Base-by-base conservation (phyloP, 2,329 filamentous ascomycete species). In the Hypoxylon sp. region DNA sequence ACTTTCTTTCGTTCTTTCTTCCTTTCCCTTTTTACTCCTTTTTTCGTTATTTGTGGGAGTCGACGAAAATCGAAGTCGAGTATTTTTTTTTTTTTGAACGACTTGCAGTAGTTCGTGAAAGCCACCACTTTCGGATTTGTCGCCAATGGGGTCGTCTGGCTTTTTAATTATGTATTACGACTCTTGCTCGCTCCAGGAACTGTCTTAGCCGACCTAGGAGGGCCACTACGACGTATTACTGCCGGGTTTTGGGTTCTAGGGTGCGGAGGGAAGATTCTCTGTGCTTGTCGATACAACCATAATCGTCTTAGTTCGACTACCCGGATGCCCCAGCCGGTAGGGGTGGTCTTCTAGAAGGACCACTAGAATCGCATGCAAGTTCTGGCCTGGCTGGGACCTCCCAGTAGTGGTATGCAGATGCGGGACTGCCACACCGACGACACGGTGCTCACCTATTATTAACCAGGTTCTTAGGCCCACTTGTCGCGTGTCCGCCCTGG, bases 361-460 rank as follows among this genome's bases (percentile, higher is more conserved):
- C 69, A 71, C 69, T 71, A 71, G 69, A 71, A 71, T 71, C 58
- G 67, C 58, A 65, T 69, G 69, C 51, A 64, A 61, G 50, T 57
- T 50, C 53, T 66, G 54, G 59, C 42, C 59, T 48, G 37, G 55
- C 63, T 67, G 47, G 62, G 68, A 63, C 60, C 58, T 51, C 62
- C 62, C 50, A 52, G 59, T 52, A 60, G 54, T 22, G 54, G 69
- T 42, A 65, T 71, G 69, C 69, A 69, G 53, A 67, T 70, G 66
- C 61, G 67, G 67, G 67, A 67, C 67, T 66, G 63, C 66, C 64
- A 71, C 69, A 71, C 69, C 69, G 69, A 71, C 69, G 63, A 69
- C 60, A 67, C 61, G 69, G 63, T 59, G 63, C 66, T 64, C 46
- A 67, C 60, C 60, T 70, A 70, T 71, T 71, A 71, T 69, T 63